Conservation (phyloP, 192 early-diverging fungal genomes). For the Cetraspora pellucida region DNA sequence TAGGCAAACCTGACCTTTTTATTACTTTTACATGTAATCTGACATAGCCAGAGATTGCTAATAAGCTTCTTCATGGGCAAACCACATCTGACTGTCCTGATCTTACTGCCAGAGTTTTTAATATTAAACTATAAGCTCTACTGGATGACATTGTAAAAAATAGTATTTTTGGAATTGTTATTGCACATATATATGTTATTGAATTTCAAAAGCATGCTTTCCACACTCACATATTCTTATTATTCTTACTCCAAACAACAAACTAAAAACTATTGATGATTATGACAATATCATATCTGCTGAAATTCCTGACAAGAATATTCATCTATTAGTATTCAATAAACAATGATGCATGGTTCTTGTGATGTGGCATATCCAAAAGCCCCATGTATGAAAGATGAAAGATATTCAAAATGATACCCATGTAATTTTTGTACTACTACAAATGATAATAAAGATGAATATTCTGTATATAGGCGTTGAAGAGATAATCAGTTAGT, state of each 20-base stretch:
- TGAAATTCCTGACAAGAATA: conserved; percentile 38
- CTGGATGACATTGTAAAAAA: conserved; percentile 32
- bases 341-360: conserved; percentile 42
- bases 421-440: conserved; percentile 19
- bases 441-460: conserved; percentile 27
- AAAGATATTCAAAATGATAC: conserved; percentile 39
- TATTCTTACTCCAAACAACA: conserved; percentile 32
- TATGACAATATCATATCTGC: conserved; percentile 38
- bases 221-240: conserved; percentile 46
- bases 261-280: conserved; percentile 21
- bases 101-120: conserved; percentile 32
- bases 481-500: too few species aligned
- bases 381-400: conserved; percentile 40
- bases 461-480: conserved; percentile 39
- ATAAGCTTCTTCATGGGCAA: conserved; percentile 25
- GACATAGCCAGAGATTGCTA: conserved; percentile 32
- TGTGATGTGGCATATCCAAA: conserved; percentile 22
- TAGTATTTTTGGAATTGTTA: conserved; percentile 30
- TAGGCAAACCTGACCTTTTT: conserved; percentile 46
- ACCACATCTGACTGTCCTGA: conserved; percentile 31
- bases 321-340: not conserved
- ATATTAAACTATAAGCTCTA: conserved; percentile 31
- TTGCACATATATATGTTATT: conserved; percentile 3
- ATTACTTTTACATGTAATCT: conserved; percentile 44
- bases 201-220: conserved; percentile 43